These are phyloP conservation scores for Rhexocercosporidium sp. DNA, from an alignment of 2,329 filamentous ascomycete genomes.

Conservation along the genomic window DNA sequence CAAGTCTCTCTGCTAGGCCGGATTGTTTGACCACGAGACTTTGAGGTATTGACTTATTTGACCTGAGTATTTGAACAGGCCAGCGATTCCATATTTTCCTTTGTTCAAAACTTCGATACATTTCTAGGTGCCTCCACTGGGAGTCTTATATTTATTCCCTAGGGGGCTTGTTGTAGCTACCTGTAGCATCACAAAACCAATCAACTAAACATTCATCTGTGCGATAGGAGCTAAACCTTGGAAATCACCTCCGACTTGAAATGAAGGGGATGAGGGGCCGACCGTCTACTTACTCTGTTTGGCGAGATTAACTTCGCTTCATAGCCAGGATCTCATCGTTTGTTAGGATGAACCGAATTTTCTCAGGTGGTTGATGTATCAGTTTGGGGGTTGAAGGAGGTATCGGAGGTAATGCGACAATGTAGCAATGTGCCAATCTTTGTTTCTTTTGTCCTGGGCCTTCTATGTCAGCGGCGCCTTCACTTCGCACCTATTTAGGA, in stretches of 20 bases:
- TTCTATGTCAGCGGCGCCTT: too few species aligned
- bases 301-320: neutral
- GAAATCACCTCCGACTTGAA: too few species aligned
- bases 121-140: neutral
- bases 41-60: neutral
- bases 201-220: too few species aligned
- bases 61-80: neutral
- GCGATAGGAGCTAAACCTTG: too few species aligned
- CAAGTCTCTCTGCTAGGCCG: neutral
- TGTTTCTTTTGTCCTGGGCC: neutral
- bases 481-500: too few species aligned
- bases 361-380: neutral
- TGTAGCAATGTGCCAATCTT: neutral
- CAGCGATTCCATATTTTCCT: neutral
- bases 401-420: neutral
- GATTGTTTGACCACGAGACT: neutral
- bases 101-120: neutral
- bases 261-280: too few species aligned
- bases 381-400: neutral
- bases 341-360: neutral
- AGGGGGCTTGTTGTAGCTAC: too few species aligned
- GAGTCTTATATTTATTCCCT: neutral
- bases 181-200: too few species aligned
- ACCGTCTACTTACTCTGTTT: neutral
- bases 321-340: neutral